Evolutionary conservation across 208 protist genomes (phyloP).

Genomic region (Phytomonas sp.): DNA sequence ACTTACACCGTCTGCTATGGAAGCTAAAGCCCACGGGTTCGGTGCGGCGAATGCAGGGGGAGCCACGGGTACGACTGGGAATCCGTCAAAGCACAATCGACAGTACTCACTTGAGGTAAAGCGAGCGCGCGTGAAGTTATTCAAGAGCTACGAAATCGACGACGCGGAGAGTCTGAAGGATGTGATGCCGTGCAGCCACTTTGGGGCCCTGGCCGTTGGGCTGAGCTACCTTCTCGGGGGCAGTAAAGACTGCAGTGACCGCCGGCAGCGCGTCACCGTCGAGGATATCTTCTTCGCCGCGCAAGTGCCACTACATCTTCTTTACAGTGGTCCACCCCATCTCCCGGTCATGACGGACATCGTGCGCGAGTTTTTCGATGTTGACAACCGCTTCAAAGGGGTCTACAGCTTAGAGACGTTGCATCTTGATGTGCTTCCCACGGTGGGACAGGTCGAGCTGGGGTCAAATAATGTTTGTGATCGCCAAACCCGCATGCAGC

Average conservation of each 20-base stretch:
- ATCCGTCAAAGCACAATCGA: constrained; percentile 32
- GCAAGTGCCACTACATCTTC: constrained; percentile 80
- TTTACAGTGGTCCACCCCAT: constrained; percentile 58
- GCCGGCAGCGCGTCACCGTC: constrained; percentile 69
- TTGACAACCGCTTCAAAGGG: constrained; percentile 84
- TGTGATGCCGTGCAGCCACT: constrained; percentile 64
- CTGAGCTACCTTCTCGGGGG: constrained; percentile 79
- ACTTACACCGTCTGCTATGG: not conserved
- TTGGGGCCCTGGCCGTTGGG: constrained; percentile 58
- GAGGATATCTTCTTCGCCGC: constrained; percentile 89
- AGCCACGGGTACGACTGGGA: not conserved
- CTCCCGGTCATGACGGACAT: constrained; percentile 74
- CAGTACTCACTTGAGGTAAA: constrained; percentile 67
- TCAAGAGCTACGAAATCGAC: constrained; percentile 66
- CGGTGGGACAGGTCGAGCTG: constrained; percentile 78
- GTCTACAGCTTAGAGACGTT: constrained; percentile 71
- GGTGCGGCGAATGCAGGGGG: not conserved
- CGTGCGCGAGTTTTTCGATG: constrained; percentile 80
- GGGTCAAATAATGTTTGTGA: constrained; percentile 82
- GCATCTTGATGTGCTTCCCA: constrained; percentile 75
- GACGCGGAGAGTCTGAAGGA: constrained; percentile 28
- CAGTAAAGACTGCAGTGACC: constrained; percentile 52
- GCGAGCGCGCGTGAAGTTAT: constrained; percentile 56
- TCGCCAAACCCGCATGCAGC: constrained; percentile 72
- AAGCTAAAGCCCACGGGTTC: not conserved